A percentile compares a stretch with the other conserved stretches of the same genome.
These are phyloP conservation scores for Paraphoma chrysanthemicola DNA, from an alignment of 2,329 filamentous ascomycete genomes.

Conservation along the genomic window DNA sequence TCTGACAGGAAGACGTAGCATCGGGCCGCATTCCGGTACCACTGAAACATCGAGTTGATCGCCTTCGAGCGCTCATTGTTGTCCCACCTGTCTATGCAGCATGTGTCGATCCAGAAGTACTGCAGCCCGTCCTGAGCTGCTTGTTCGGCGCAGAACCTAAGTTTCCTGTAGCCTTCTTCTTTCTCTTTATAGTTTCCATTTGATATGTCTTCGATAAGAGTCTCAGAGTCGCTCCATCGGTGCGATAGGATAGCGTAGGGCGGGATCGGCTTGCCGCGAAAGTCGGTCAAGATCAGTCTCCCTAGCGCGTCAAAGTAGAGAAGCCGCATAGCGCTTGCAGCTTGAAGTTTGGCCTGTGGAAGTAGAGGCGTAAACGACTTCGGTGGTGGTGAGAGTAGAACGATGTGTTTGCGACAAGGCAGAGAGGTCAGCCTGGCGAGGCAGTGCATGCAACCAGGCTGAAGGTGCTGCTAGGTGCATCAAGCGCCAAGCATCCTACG, in stretches of 20 bases:
- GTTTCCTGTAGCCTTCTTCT: not conserved
- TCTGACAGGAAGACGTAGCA: not conserved
- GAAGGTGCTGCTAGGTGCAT: slow-evolving; percentile 2
- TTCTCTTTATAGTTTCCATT: slow-evolving; percentile 8
- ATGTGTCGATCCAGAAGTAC: slow-evolving; percentile 21
- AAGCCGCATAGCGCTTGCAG: not conserved
- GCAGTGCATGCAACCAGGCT: slow-evolving; percentile 11
- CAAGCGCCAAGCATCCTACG: slow-evolving; percentile 3
- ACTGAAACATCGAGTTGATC: too few species aligned
- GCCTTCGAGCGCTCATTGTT: too few species aligned
- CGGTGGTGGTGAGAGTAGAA: not conserved
- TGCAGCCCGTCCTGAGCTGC: slow-evolving; percentile 15
- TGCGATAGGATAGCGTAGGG: slow-evolving; percentile 27
- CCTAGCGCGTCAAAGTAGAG: not conserved
- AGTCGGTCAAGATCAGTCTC: slow-evolving; percentile 7
- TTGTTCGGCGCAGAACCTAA: slow-evolving; percentile 13
- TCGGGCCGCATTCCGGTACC: too few species aligned
- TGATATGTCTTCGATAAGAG: slow-evolving; percentile 29
- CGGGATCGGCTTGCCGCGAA: slow-evolving; percentile 13
- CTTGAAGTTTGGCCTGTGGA: not conserved
- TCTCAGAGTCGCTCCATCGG: slow-evolving; percentile 34
- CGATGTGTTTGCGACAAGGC: not conserved
- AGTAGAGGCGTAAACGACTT: not conserved
- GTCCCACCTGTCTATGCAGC: slow-evolving; percentile 17
- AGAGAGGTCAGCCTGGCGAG: slow-evolving; percentile 4